Evolutionary conservation across 768 basidiomycete species (phyloP).

Genomic region (Saitozyma podzolica): DNA sequence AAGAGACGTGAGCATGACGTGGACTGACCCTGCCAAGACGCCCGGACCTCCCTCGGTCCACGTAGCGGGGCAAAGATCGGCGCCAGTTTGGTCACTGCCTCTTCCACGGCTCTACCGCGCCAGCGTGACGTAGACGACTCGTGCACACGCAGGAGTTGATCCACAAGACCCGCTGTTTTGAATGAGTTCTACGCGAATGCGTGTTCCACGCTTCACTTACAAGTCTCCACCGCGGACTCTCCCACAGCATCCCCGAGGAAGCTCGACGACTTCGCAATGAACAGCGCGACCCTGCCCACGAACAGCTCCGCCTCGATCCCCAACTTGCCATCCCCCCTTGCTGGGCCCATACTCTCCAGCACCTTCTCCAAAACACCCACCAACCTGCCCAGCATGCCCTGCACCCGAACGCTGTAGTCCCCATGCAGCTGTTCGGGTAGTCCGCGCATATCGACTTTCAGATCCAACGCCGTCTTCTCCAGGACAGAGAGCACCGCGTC

Average conservation of each 20-base stretch:
- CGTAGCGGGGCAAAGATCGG: slow-evolving; percentile 26
- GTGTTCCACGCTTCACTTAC: slow-evolving; percentile 15
- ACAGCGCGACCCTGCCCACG: slow-evolving; percentile 37
- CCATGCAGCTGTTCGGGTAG: slow-evolving; percentile 19
- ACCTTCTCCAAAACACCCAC: slow-evolving; percentile 15
- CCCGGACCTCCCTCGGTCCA: slow-evolving; percentile 22
- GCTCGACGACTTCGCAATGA: slow-evolving; percentile 16
- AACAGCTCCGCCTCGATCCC: slow-evolving; percentile 22
- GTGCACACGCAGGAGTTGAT: slow-evolving; percentile 20
- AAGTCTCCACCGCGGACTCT: slow-evolving; percentile 8
- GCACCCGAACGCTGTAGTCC: slow-evolving; percentile 13
- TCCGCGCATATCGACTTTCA: slow-evolving; percentile 27
- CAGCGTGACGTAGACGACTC: slow-evolving; percentile 24
- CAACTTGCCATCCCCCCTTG: slow-evolving; percentile 13
- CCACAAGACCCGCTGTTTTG: neutral
- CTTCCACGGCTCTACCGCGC: slow-evolving; percentile 18
- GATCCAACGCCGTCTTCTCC: slow-evolving; percentile 22
- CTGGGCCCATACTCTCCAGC: slow-evolving; percentile 13
- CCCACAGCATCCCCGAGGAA: slow-evolving; percentile 26
- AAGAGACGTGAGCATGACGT: neutral
- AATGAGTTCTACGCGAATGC: slow-evolving; percentile 3
- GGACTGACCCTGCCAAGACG: slow-evolving; percentile 39
- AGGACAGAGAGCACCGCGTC: slow-evolving; percentile 24
- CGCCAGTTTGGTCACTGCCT: slow-evolving; percentile 21
- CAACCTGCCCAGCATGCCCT: slow-evolving; percentile 10